phyloP scores from a whole-genome alignment of 192 early-diverging fungal species.

The Linnemannia elongata region DNA sequence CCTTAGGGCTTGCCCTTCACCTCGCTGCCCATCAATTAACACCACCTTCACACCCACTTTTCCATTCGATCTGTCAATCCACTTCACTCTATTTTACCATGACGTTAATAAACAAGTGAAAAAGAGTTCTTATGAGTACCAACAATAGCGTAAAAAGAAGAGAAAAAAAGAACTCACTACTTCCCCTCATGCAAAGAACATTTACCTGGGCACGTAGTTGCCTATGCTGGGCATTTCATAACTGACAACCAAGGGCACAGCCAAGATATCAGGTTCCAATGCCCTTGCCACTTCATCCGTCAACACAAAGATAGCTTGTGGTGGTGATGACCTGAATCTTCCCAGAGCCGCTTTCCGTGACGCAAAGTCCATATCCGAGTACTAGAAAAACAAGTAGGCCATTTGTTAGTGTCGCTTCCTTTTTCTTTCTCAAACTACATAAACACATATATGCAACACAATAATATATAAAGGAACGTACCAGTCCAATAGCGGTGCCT shows the following conservation, averaged over 20 bases:
- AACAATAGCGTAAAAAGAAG: not conserved
- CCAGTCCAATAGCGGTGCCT: slow-evolving; percentile 36
- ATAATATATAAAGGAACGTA: slow-evolving; percentile 11
- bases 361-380: slow-evolving; percentile 48
- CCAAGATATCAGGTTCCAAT: slow-evolving; percentile 20
- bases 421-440: not conserved
- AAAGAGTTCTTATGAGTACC: not conserved
- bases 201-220: slow-evolving; percentile 51
- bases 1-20: slow-evolving; percentile 36
- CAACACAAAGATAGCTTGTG: slow-evolving; percentile 27
- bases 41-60: slow-evolving; percentile 48
- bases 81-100: slow-evolving; percentile 33
- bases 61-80: slow-evolving; percentile 52
- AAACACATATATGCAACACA: not conserved
- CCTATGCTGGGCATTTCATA: slow-evolving; percentile 42
- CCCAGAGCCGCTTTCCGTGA: slow-evolving; percentile 21
- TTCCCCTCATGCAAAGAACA: not conserved
- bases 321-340: slow-evolving; percentile 23
- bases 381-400: slow-evolving; percentile 26
- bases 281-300: slow-evolving; percentile 36
- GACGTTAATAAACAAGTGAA: not conserved
- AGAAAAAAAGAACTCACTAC: too few relatives aligned
- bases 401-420: not conserved
- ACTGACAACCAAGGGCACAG: slow-evolving; percentile 47
- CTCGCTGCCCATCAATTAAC: slow-evolving; percentile 42